These are phyloP conservation scores for Quercus engelmannii DNA, from an alignment of 306 rosid genomes.

Conservation along the genomic window DNA sequence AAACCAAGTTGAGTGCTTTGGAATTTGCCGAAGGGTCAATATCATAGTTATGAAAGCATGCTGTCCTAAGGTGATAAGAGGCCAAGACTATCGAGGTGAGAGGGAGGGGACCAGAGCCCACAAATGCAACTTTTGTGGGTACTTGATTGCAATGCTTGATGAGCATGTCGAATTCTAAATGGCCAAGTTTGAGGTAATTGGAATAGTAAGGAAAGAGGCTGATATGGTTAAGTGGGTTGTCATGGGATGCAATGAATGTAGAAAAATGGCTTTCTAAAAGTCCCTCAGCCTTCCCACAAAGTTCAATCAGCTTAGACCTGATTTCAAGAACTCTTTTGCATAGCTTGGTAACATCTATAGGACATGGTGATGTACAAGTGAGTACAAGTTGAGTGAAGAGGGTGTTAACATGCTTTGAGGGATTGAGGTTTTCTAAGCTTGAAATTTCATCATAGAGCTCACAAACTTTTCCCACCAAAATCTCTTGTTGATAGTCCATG, in stretches of 20 bases:
- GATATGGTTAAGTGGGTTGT: constrained; percentile 51
- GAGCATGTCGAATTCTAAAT: constrained; percentile 65
- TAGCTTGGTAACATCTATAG: constrained; percentile 53
- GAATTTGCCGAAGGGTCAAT: constrained; percentile 63
- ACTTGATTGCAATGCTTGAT: constrained; percentile 33
- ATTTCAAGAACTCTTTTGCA: constrained; percentile 36
- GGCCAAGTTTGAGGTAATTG: constrained; percentile 72
- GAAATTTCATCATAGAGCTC: constrained; percentile 56
- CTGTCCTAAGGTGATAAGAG: constrained; percentile 47
- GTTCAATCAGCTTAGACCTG: constrained; percentile 54
- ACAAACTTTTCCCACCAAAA: constrained; percentile 42
- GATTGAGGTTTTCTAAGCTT: constrained; percentile 61
- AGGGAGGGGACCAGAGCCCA: constrained; percentile 90
- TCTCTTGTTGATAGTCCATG: constrained; percentile 66
- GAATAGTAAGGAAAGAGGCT: constrained; percentile 67
- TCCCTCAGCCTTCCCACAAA: constrained; percentile 69
- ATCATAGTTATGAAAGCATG: constrained; percentile 73
- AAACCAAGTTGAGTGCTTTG: constrained; percentile 46
- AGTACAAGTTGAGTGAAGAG: constrained; percentile 73
- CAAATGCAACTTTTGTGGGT: constrained; percentile 55
- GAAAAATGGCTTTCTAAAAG: constrained; percentile 66
- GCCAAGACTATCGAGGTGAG: constrained; percentile 76
- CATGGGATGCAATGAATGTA: constrained; percentile 40
- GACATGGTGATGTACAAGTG: constrained; percentile 72
- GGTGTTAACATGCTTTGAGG: constrained; percentile 71